Evolutionary conservation across 225 moss, liverwort and hornwort genomes (phyloP).

Genomic region (Pseudoscleropodium purum): DNA sequence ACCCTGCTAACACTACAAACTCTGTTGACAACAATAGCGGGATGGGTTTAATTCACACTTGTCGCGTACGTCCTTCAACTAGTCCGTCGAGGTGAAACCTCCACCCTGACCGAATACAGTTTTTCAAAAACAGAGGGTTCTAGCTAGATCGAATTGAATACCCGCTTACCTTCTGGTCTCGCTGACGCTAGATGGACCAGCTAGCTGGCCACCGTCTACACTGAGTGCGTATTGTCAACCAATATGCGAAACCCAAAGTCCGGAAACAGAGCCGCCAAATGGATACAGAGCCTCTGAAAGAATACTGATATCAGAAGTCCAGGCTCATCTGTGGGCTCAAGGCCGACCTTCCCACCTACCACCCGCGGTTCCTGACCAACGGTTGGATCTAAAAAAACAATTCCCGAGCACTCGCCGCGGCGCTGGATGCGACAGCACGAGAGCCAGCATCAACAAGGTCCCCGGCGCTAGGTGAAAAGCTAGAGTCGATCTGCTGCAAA

Average conservation of each 20-base stretch:
- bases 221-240: background rate
- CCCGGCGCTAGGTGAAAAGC: background rate
- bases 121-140: background rate
- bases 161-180: background rate
- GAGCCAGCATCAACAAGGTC: background rate
- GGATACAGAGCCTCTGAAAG: background rate
- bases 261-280: background rate
- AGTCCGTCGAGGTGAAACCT: background rate
- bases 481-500: background rate
- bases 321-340: background rate
- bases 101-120: background rate
- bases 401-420: background rate
- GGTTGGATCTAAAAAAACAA: background rate
- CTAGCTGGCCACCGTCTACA: background rate
- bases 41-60: background rate
- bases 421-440: too few relatives aligned
- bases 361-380: background rate
- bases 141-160: too few relatives aligned
- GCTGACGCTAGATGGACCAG: background rate
- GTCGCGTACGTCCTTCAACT: background rate
- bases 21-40: background rate
- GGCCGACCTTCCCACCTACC: background rate
- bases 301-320: background rate
- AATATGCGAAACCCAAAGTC: background rate
- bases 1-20: background rate